Base-by-base conservation (phyloP, 208 protist genomes). In the Balamuthia mandrillaris region DNA sequence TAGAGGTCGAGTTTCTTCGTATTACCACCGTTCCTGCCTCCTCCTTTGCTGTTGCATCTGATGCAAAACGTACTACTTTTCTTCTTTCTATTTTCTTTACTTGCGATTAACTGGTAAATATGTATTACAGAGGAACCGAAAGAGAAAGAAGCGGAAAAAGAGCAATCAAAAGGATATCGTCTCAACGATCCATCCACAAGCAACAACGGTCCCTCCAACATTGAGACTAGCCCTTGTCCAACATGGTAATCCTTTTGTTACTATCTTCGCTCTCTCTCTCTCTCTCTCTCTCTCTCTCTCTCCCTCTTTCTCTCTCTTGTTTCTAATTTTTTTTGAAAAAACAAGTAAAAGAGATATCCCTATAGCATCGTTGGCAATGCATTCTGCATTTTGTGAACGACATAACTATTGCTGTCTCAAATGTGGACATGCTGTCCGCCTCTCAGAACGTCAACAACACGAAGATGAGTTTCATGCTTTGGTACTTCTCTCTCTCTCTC, bases 341-440 rank as follows among this genome's bases (percentile, higher is more conserved):
- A n/a, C n/a, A n/a, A 78, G 68, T 29, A 21, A 56, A 21, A 21
- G 68, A 56, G 14, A 47, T 35, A 47, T 78, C 45, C 68, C 68
- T 14, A n/a, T 47, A n/a, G 68, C 68, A 39, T 41, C 68, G 12
- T 78, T 56, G 3, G n/a, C 44, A 12, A 78, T 78, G 68, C 68
- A 78, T 16, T 56, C 68, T 1, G 68, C 68, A 27, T 78, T 78
- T 31, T 78, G 68, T 9, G 68, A 78, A 47, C 7, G 68, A 0
- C 29, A 78, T 47, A 78, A 78, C 68, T 12, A 42, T 16, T 78
- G 68, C 27, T 78, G 68, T 29, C 51, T 78, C 45, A 78, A 78
- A 21, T 78, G 68, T 16, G 68, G 68, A 0, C 44, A 31, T 12
- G 68, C 68, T 21, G 68, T 78, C n/a, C 51, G 56, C 31, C 9